phyloP scores from a whole-genome alignment of 2,329 filamentous ascomycete species.

The Aspergillus bombycis region DNA sequence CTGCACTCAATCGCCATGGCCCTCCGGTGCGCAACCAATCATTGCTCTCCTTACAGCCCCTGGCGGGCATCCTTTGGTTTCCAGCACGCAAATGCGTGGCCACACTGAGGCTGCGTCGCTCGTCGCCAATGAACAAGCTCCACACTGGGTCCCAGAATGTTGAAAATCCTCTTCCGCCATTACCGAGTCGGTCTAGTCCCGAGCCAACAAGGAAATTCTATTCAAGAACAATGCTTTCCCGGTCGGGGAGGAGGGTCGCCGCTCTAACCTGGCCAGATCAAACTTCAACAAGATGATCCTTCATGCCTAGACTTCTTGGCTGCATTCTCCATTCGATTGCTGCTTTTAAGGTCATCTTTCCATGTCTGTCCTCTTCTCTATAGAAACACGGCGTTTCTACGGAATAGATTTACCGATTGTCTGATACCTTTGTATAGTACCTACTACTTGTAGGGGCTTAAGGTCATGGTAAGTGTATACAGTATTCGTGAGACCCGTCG shows the following conservation, averaged over 20 bases:
- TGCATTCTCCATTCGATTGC: background rate
- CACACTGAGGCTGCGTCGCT: background rate
- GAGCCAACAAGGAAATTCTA: background rate
- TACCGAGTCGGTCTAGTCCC: background rate
- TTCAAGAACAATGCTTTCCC: background rate
- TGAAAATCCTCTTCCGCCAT: background rate
- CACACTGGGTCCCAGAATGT: background rate
- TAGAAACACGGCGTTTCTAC: too few species aligned
- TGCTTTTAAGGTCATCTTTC: background rate
- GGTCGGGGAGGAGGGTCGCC: background rate
- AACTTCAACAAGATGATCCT: background rate
- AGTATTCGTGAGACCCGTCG: too few species aligned
- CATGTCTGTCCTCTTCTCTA: too few species aligned
- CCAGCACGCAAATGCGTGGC: background rate
- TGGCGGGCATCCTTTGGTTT: background rate
- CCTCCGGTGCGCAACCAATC: background rate
- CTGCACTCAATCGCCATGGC: background rate
- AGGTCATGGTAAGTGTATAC: too few species aligned
- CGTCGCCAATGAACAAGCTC: background rate
- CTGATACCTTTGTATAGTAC: too few species aligned
- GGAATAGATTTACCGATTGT: too few species aligned
- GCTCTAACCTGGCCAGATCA: background rate
- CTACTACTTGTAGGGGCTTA: too few species aligned
- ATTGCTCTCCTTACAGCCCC: background rate
- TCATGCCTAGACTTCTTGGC: background rate